Evolutionary conservation across 805 yeast genomes (phyloP), one percentile per base, ranked within the genome.

Genomic region (Zygosaccharomyces lentus): DNA sequence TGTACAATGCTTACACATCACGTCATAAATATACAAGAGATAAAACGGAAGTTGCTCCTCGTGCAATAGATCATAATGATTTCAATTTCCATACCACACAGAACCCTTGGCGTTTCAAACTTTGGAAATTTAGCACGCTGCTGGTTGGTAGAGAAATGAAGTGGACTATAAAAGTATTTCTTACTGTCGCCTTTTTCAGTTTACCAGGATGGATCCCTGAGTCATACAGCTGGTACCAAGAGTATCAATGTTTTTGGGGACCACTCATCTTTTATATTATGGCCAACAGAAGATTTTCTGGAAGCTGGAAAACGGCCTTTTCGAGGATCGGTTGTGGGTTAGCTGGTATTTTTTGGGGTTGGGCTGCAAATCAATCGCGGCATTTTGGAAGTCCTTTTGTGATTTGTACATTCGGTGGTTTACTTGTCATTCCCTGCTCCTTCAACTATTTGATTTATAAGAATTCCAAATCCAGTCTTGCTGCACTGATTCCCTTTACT

Each of bases 271-370:
- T 72, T 19, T 70, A 66, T 43, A 53, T 68, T 26, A 52, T 72
- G 27, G 58, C 69, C 4, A 73, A 74, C 50, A 73, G 76, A 23
- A 67, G 72, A 47, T 68, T 66, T 34, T 59, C 70, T 7, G 69
- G 70, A 12, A 66, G 58, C 6, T 62, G 80, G 66, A 47, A 44
- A 12, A 59, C 62, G 21, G 29, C 70, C 2, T 21, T 53, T 2
- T 60, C 64, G n/a, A 59, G 78, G 50, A 16, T 67, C 0, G 10
- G 57, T 0, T 66, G 66, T 32, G 68, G 72, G 47, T 40, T 74
- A 7, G 23, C 65, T n/a, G 77, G 76, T 2, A 62, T 69, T 9
- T 68, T 74, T 47, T 72, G 76, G 72, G 80, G 74, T 0, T 75
- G 77, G 67, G 69, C 74, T 10, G 71, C 75, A 0, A 62, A 60